Evolutionary conservation across 495 filamentous ascomycete species (phyloP), one percentile per base, ranked within the genome.

Genomic region (Bryoglossum gracile): DNA sequence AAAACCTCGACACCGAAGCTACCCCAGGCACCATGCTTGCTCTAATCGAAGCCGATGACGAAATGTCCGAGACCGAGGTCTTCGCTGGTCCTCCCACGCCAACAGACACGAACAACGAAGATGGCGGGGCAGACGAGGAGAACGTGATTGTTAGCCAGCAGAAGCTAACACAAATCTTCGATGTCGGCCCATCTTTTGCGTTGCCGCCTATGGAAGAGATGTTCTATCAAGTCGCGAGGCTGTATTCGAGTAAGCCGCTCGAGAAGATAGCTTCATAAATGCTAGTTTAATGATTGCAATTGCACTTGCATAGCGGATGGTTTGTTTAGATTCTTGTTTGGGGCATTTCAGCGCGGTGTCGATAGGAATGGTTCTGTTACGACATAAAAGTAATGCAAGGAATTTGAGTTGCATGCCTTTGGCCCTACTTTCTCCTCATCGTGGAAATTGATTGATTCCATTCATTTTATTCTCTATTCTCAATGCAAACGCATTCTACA

Each of bases 191-290:
- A 19, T 74, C 86, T 5, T 87, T 82, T 65, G 82, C 84, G 8
- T 72, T 92, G 65, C 86, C 87, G 22, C 78, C 86, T 32, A 79
- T 92, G 34, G 76, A 78, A 43, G 81, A 88, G 43, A 68, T 94
- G 57, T 94, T 94, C 61, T 76, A 82, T 53, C 78, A 81, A 46
- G 83, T 95, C 14, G 80, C 80, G 1, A 72, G 67, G 9, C 54
- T 86, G 43, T 80, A 77, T 57, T 69, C 70, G 6, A 59, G 71
- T 18, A 80, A 76, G 50, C 65, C 71, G 0, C 28, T 55, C 28
- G 36, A 21, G n/a, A 25, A 39, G 24, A 43, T n/a, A 37, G 43
- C 46, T 13, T 43, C 3, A 47, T 44, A 37, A 50, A 16, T 45
- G 16, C 18, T 42, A 26, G 46, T n/a, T 21, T 18, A 2, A 18